These are phyloP conservation scores for Boletellus emodensis DNA, from an alignment of 768 basidiomycete species.

Conservation along the genomic window DNA sequence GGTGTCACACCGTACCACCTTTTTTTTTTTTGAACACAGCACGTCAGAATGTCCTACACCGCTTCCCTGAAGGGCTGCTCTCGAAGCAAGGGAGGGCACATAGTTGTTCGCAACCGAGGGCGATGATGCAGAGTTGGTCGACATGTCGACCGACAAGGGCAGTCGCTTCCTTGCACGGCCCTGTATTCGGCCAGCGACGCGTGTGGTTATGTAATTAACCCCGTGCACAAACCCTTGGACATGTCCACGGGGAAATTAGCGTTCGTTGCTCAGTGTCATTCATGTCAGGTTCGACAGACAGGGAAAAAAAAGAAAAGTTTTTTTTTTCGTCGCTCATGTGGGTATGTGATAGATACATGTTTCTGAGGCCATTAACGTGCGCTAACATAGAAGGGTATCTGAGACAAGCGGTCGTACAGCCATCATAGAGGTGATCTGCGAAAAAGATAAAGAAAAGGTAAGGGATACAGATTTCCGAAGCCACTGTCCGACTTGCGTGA, in stretches of 20 bases:
- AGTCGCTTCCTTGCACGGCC: too few species aligned
- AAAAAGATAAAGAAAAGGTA: constrained; percentile 5
- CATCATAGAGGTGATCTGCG: constrained; percentile 23
- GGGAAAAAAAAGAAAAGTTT: constrained; percentile 1
- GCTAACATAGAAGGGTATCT: constrained; percentile 30
- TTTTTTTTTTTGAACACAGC: background rate
- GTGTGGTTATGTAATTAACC: background rate
- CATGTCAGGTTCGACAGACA: too few species aligned
- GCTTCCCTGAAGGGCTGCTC: too few species aligned
- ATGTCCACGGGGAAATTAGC: too few species aligned
- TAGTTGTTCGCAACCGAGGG: background rate
- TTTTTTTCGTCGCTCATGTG: constrained; percentile 11
- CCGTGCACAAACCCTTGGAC: background rate
- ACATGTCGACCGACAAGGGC: constrained; percentile 3
- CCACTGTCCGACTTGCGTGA: constrained; percentile 14
- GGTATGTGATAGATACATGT: constrained; percentile 29
- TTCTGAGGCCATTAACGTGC: constrained; percentile 25
- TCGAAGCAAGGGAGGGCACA: too few species aligned
- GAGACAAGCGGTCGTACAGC: constrained; percentile 15
- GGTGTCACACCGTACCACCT: background rate
- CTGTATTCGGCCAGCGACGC: too few species aligned
- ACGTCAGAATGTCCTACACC: background rate
- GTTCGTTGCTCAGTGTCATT: too few species aligned
- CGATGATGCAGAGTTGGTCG: background rate
- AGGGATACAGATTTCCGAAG: constrained; percentile 27